Evolutionary conservation across 768 basidiomycete species (phyloP), one percentile per base, ranked within the genome.

Genomic region (Trametes sanguinea): DNA sequence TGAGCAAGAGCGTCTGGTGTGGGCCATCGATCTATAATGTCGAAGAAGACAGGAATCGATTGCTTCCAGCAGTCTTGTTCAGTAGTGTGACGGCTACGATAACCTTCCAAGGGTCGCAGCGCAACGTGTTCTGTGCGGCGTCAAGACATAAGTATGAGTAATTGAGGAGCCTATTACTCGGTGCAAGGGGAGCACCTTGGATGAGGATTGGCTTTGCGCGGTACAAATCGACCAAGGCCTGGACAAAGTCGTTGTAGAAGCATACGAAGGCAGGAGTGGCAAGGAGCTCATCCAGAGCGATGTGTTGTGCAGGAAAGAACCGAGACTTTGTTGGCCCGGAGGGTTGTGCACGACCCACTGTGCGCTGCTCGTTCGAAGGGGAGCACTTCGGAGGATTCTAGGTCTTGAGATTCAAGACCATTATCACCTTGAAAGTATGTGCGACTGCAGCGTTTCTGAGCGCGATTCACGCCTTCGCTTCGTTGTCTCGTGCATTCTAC

Each of bases 11-110:
- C 77, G 57, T 73, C 74, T 8, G 89, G 81, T 0, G 81, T 85
- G 2, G 84, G 83, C 85, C 87, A 92, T 22, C 72, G 77, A 5
- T 71, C 61, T 14, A 89, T 68, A 30, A 92, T 75, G 22, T 76
- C 71, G 79, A 81, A 83, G 67, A 90, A 89, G 13, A 87, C 76
- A 2, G 90, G 90, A 35, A 89, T 79, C 8, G 88, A 86, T 13
- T 78, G 73, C 66, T 80, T 13, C 85, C 89, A 0, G 82, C 73
- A 0, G 90, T 90, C 69, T 87, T 86, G 68, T 92, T 92, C 17
- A 92, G 80, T 5, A 92, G 75, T 39, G 81, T 85, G 6, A 83
- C 84, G 1, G 85, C 86, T 17, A 91, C 77, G 6, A 92, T 76
- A 39, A 92, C 71, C 70, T 85, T 88, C 87, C 89, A 91, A 6